Evolutionary conservation across 2,329 filamentous ascomycete species (phyloP), one percentile per base, ranked within the genome.

Genomic region (Clonostachys rhizophaga): DNA sequence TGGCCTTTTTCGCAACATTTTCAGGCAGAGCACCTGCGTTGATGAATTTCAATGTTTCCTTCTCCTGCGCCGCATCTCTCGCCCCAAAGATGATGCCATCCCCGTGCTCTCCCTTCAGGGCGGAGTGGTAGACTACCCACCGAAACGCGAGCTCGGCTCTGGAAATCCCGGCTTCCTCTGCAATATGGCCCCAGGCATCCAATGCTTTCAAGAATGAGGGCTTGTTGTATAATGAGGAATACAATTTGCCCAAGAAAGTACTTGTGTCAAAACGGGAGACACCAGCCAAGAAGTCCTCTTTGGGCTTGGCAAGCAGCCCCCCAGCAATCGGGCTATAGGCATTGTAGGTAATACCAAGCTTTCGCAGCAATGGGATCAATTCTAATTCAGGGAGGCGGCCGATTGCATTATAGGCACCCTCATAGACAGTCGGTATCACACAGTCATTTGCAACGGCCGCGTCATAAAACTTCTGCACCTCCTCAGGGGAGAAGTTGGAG

Each of bases 301-400:
- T 41, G 6, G 60, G 64, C 49, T 81, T 69, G 49, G 72, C 76
- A 54, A 86, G 78, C 34, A 86, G 64, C 2, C 83, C 83, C 6
- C 79, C 81, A 2, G 80, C 81, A 30, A 84, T 67, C 0, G 81
- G 66, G 16, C 55, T 60, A 53, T 69, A 76, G 10, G 69, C 71
- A 46, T 73, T 70, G 55, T 75, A 69, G 5, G 58, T 36, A 14
- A 75, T 71, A 10, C 60, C 59, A 20, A 73, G 60, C 47, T 67
- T 60, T 30, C 72, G 65, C 1, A 77, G 64, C 1, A 63, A 60
- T 2, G 73, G 72, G 33, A 76, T 65, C 5, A 76, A 56, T 1
- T 60, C 50, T 1, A 50, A 53, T 47, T 78, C 74, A 3, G 54
- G 47, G 16, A 57, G 56, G 5, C 74, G 64, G 2, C 59, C 57